Evolutionary conservation across 139 green algal genomes (phyloP).

Genomic region (Coelastrella sp.): DNA sequence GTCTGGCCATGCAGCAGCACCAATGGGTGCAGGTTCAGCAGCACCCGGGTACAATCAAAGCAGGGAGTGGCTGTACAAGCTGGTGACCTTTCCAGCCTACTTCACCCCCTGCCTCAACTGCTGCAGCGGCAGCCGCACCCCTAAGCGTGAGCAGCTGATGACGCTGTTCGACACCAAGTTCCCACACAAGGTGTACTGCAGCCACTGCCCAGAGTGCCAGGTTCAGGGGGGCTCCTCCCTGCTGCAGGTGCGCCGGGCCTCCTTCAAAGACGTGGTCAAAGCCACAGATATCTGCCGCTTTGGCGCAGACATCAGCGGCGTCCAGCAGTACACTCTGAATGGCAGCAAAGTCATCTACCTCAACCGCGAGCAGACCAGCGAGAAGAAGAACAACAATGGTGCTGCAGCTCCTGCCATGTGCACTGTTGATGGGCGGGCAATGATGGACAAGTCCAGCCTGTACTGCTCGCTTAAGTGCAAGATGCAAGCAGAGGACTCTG

Average conservation of each 20-base stretch:
- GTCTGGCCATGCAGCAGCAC: slow-evolving; percentile 1
- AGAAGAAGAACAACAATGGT: slow-evolving; percentile 28
- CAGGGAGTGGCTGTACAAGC: slow-evolving; percentile 47
- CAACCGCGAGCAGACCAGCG: slow-evolving; percentile 6
- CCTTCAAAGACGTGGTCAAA: slow-evolving; percentile 53
- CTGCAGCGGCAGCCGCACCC: slow-evolving; percentile 33
- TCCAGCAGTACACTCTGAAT: slow-evolving; percentile 55
- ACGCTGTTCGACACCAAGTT: slow-evolving; percentile 48
- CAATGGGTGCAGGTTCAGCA: neutral
- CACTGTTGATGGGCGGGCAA: slow-evolving; percentile 45
- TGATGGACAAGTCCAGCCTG: slow-evolving; percentile 50
- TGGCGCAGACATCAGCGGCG: slow-evolving; percentile 42
- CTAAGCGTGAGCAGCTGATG: slow-evolving; percentile 51
- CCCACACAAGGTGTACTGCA: slow-evolving; percentile 38
- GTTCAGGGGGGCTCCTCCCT: neutral
- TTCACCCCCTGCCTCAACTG: slow-evolving; percentile 49
- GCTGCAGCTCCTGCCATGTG: slow-evolving; percentile 31
- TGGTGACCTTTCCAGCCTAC: slow-evolving; percentile 50
- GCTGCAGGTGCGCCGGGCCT: slow-evolving; percentile 32
- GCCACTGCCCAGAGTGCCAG: slow-evolving; percentile 43
- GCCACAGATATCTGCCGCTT: slow-evolving; percentile 45
- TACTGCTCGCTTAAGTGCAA: slow-evolving; percentile 50
- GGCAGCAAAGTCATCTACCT: slow-evolving; percentile 52
- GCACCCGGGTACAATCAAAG: neutral
- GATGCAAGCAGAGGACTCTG: slow-evolving; percentile 47